A percentile compares a stretch with the other conserved stretches of the same genome.
Conservation (phyloP, 805 yeast genomes). For the Wickerhamomyces tratensis region DNA sequence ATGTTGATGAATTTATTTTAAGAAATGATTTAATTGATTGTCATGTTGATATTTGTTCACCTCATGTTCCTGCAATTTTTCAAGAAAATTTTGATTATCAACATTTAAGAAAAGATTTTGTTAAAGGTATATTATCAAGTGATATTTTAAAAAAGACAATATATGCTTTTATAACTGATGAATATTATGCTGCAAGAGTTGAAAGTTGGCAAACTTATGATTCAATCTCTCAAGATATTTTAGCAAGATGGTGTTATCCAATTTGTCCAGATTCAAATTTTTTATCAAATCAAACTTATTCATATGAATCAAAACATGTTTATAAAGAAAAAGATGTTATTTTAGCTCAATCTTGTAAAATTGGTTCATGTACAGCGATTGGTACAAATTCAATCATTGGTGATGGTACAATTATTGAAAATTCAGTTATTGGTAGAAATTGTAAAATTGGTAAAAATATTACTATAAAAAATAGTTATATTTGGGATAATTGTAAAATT, state of each 20-base stretch:
- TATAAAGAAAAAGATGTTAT: slow-evolving; percentile 87
- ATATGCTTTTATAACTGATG: slow-evolving; percentile 74
- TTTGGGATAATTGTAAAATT: slow-evolving; percentile 78
- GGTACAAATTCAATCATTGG: slow-evolving; percentile 75
- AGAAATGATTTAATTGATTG: slow-evolving; percentile 95
- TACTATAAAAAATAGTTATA: slow-evolving; percentile 59
- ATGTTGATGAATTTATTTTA: slow-evolving; percentile 63
- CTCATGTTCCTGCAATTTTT: slow-evolving; percentile 89
- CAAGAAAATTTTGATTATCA: slow-evolving; percentile 97
- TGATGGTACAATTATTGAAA: slow-evolving; percentile 53
- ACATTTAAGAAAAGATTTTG: slow-evolving; percentile 74
- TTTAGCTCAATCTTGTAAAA: slow-evolving; percentile 85
- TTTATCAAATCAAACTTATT: slow-evolving; percentile 59
- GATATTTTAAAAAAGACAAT: slow-evolving; percentile 87
- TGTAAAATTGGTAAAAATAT: slow-evolving; percentile 81
- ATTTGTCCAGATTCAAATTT: slow-evolving; percentile 80
- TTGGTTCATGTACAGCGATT: slow-evolving; percentile 72
- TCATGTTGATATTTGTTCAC: slow-evolving; percentile 90
- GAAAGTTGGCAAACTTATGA: slow-evolving; percentile 91
- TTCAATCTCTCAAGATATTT: slow-evolving; percentile 80
- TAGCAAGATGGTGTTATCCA: slow-evolving; percentile 91
- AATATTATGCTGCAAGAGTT: slow-evolving; percentile 89
- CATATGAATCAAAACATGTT: slow-evolving; percentile 75
- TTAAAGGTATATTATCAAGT: slow-evolving; percentile 81
- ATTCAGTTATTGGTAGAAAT: slow-evolving; percentile 77